Base-by-base conservation (phyloP, 768 basidiomycete genomes). In the Gelatoporia subvermispora region DNA sequence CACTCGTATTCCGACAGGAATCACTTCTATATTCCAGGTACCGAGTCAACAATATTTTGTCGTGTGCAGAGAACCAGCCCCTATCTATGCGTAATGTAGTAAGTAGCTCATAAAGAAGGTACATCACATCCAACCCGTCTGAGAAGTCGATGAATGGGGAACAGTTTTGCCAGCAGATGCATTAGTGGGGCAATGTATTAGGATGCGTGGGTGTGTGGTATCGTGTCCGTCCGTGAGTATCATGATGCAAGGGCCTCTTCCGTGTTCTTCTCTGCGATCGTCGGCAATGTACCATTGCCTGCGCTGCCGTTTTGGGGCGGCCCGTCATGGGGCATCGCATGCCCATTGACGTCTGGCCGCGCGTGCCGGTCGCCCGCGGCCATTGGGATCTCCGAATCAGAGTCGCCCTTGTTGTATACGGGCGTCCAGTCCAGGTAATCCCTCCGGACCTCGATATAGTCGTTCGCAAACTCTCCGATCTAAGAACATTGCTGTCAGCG, bases 371-470 rank as follows among this genome's bases (percentile, higher is more conserved):
- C 63, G 38, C 64, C 64, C 36, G 64, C 64, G 11, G 63, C 60
- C 41, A 55, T 23, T 3, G 59, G 56, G 21, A 16, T 10, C 17
- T 48, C 51, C 23, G 55, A 47, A 44, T 39, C 55, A 36, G 39
- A 31, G 13, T 58, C 47, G 20, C 5, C 31, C 21, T 34, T 15
- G 46, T 47, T 47, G 49, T 54, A 68, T 44, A 60, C 69, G 35
- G 67, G 70, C 36, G 67, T 75, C 68, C 75, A 79, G 56, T 84
- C 81, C 16, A 72, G 68, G 56, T 76, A 84, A 58, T 85, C 78
- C 43, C 85, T 76, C 39, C 81, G 81, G 17, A 85, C 73, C 60
- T 88, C 74, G 49, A 76, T 72, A 58, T 73, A 77, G 61, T 77
- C 74, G 56, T 71, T 70, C 18, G 73, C 71, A 56, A 71, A 76